These are phyloP conservation scores for Caryopteris hybrid DNA, from an alignment of 305 asterid genomes.

Conservation along the genomic window DNA sequence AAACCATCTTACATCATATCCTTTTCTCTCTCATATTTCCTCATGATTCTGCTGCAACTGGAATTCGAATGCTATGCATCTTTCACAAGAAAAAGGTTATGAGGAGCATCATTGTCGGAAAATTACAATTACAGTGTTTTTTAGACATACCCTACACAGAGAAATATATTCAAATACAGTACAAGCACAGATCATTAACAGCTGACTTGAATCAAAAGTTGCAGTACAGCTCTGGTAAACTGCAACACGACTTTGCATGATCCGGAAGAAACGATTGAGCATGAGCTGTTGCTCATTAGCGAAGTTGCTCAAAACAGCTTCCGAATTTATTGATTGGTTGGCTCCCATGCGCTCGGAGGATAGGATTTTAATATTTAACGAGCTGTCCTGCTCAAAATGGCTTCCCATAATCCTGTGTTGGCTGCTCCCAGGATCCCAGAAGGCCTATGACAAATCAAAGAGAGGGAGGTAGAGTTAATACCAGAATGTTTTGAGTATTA, in stretches of 20 bases:
- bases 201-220: background rate
- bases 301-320: conserved; percentile 47
- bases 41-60: background rate
- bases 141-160: background rate
- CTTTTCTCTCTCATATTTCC: too few relatives aligned
- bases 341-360: too few relatives aligned
- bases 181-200: conserved; percentile 5
- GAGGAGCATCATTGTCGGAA: background rate
- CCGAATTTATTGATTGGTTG: conserved; percentile 42
- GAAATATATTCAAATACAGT: conserved; percentile 6
- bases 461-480: background rate
- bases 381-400: conserved; percentile 21
- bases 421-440: conserved; percentile 46
- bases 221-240: background rate
- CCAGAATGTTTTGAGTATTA: background rate
- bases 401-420: conserved; percentile 35
- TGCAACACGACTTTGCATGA: too few relatives aligned
- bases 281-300: background rate
- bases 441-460: conserved; percentile 26
- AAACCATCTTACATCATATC: too few relatives aligned
- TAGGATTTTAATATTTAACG: background rate
- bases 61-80: background rate
- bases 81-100: background rate
- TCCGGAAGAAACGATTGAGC: background rate
- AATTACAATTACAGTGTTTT: background rate